Conservation (phyloP, 345 rosid genomes). For the Eucalyptus microcorys region DNA sequence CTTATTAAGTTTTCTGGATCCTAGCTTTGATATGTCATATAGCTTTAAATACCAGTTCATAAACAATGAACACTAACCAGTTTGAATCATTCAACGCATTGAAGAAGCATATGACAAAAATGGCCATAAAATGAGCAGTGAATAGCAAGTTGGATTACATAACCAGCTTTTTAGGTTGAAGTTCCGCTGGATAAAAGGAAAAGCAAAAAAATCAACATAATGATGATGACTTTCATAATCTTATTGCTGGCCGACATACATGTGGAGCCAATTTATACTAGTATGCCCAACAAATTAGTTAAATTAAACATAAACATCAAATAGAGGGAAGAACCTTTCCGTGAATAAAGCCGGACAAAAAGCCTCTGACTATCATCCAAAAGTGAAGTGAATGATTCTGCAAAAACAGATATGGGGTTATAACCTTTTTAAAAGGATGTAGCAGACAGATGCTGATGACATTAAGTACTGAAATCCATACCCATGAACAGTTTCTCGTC, state of each 20-base stretch:
- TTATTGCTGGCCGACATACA: background rate
- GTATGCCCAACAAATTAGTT: background rate
- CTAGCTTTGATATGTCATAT: background rate
- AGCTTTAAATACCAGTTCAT: background rate
- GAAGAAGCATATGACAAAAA: background rate
- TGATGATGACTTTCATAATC: background rate
- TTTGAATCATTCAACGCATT: background rate
- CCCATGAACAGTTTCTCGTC: constrained; percentile 60
- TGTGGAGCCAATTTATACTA: background rate
- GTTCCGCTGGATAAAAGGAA: background rate
- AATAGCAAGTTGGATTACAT: background rate
- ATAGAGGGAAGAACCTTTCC: constrained; percentile 49
- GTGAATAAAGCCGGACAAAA: constrained; percentile 72
- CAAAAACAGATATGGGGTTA: constrained; percentile 2
- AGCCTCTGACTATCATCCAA: constrained; percentile 75
- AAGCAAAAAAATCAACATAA: background rate
- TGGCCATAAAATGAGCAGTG: background rate
- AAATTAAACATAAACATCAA: background rate
- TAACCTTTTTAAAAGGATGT: background rate
- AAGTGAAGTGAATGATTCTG: constrained; percentile 64
- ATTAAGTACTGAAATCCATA: constrained; percentile 7
- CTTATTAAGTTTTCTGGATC: background rate
- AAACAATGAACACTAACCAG: background rate
- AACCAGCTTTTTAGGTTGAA: background rate
- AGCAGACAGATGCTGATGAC: background rate